These are phyloP conservation scores for Fusarium sp. DNA, from an alignment of 2,329 filamentous ascomycete species.

Conservation along the genomic window DNA sequence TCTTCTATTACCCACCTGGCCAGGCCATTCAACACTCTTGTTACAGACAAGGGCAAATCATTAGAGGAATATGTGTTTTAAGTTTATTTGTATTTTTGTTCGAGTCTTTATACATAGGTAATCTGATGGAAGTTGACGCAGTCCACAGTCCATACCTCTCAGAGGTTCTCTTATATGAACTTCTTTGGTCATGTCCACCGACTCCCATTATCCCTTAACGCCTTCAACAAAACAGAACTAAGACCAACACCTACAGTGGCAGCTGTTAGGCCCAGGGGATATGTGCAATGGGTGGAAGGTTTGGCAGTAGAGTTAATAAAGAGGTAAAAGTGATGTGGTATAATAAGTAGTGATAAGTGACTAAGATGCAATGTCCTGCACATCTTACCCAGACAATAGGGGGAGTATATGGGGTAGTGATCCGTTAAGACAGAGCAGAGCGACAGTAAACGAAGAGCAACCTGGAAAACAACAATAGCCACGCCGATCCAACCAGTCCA, in stretches of 20 bases:
- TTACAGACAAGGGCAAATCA: neutral
- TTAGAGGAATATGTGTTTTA: neutral
- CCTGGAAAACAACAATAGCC: slow-evolving; percentile 39
- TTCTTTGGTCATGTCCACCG: slow-evolving; percentile 1
- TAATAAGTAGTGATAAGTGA: slow-evolving; percentile 22
- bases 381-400: slow-evolving; percentile 25
- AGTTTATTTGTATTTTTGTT: slow-evolving; percentile 22
- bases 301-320: slow-evolving; percentile 22
- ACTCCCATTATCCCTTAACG: slow-evolving; percentile 21
- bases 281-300: slow-evolving; percentile 35
- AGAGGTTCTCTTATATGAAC: slow-evolving; percentile 12
- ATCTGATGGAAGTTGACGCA: slow-evolving; percentile 31
- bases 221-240: slow-evolving; percentile 26
- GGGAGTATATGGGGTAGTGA: slow-evolving; percentile 32
- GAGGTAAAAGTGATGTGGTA: slow-evolving; percentile 34
- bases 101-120: slow-evolving; percentile 19
- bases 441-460: slow-evolving; percentile 31
- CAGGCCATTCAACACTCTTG: neutral
- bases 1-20: neutral
- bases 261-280: slow-evolving; percentile 22
- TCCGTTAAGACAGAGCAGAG: slow-evolving; percentile 35
- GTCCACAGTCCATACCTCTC: slow-evolving; percentile 20
- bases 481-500: slow-evolving; percentile 45
- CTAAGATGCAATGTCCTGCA: slow-evolving; percentile 9
- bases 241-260: slow-evolving; percentile 9